phyloP scores from a whole-genome alignment of 345 rosid species.

The Salix koriyanagi region DNA sequence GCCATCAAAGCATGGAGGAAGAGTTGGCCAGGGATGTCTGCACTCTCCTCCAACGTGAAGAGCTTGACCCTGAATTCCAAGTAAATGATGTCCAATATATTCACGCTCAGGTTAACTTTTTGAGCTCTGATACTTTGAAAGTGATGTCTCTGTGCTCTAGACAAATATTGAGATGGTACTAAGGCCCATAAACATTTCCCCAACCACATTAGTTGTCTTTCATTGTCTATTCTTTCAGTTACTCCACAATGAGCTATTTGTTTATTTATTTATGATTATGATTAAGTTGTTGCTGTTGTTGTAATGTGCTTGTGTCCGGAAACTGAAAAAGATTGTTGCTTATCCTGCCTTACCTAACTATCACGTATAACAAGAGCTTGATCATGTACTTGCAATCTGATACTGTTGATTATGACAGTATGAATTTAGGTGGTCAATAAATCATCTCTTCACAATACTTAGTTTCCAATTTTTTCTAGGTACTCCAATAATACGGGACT shows the following conservation, averaged over 20 bases:
- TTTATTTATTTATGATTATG: background rate
- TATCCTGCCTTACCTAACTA: background rate
- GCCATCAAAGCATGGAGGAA: conserved; percentile 19
- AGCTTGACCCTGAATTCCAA: conserved; percentile 12
- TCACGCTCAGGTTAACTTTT: conserved; percentile 28
- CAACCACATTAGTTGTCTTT: background rate
- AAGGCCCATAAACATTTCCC: background rate
- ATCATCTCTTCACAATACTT: background rate
- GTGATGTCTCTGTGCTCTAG: background rate
- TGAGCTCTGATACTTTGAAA: conserved; percentile 6
- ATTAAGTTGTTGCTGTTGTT: too few relatives aligned
- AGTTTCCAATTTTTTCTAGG: background rate
- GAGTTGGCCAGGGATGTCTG: conserved; percentile 24
- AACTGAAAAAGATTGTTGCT: background rate
- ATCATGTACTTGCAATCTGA: background rate
- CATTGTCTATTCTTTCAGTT: conserved; percentile 1
- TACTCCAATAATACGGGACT: background rate
- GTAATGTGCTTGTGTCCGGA: background rate
- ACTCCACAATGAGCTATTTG: background rate
- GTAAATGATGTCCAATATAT: conserved; percentile 25
- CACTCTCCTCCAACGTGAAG: conserved; percentile 14
- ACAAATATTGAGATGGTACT: background rate
- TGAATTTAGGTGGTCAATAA: background rate
- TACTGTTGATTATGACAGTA: background rate
- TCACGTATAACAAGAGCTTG: background rate